Conservation (phyloP, 176 grass and related monocot genomes). For the Carex kokanica region DNA sequence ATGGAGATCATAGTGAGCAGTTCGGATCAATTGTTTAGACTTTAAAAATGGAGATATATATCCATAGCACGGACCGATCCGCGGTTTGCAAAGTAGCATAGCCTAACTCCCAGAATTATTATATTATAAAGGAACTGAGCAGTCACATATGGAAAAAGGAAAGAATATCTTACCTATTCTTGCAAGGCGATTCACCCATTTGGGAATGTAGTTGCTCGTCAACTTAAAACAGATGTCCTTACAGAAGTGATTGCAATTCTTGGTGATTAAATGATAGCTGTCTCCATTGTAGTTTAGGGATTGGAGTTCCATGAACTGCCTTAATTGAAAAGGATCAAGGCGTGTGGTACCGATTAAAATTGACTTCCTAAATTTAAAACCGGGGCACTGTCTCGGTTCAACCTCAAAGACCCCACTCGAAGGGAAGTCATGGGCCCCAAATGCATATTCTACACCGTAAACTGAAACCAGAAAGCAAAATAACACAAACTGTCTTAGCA, state of each 20-base stretch:
- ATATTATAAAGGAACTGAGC: background rate
- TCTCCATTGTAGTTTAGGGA: conserved; percentile 88
- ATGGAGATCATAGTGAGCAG: too few relatives aligned
- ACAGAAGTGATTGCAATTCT: conserved; percentile 99
- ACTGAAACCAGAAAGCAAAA: conserved; percentile 38
- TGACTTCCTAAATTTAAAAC: conserved; percentile 91
- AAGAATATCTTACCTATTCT: conserved; percentile 61
- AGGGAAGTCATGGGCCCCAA: conserved; percentile 92
- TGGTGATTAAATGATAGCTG: conserved; percentile 87
- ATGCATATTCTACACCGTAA: conserved; percentile 96
- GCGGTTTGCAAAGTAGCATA: too few relatives aligned
- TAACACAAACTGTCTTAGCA: background rate
- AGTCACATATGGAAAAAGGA: background rate
- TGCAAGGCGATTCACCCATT: conserved; percentile 93
- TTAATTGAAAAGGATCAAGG: conserved; percentile 73
- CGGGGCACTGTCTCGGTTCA: conserved; percentile 81
- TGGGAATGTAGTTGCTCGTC: conserved; percentile 74
- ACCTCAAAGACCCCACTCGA: conserved; percentile 94
- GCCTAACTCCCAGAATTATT: background rate
- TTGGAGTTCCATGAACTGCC: conserved; percentile 91
- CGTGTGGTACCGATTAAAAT: conserved; percentile 88
- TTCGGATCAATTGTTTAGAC: too few relatives aligned
- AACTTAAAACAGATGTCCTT: conserved; percentile 91
- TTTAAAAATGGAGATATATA: too few relatives aligned
- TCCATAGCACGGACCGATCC: too few relatives aligned